Conservation (phyloP, 2,329 filamentous ascomycete genomes). For the Fusarium humuli region DNA sequence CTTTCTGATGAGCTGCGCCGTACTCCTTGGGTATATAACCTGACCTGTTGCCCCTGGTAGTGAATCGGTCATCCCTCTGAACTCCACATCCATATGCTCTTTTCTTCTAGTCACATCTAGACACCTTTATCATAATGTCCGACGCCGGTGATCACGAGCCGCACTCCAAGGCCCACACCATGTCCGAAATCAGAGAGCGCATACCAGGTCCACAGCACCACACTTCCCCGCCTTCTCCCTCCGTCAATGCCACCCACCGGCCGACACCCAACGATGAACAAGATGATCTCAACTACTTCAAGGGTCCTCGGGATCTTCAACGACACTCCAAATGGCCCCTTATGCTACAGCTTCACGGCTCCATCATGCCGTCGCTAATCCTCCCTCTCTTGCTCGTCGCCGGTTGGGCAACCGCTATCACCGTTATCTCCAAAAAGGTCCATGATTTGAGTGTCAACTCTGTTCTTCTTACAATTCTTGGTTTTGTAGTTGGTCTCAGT, state of each 20-base stretch:
- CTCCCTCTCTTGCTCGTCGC: conserved; percentile 73
- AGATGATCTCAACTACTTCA: conserved; percentile 68
- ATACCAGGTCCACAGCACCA: neutral
- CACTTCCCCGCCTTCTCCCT: neutral
- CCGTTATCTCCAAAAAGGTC: conserved; percentile 63
- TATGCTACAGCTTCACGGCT: conserved; percentile 80
- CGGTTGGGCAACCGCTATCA: conserved; percentile 74
- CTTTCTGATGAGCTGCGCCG: neutral
- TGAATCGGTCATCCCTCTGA: no score
- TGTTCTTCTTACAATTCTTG: conserved; percentile 76
- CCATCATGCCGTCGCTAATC: conserved; percentile 79
- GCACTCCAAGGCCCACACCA: neutral
- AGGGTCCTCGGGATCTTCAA: conserved; percentile 74
- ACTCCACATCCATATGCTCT: neutral
- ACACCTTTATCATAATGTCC: neutral
- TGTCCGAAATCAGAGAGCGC: neutral
- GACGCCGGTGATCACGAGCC: neutral
- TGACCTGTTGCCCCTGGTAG: neutral
- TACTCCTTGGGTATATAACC: neutral
- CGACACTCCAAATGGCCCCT: conserved; percentile 81
- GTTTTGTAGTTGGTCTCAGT: conserved; percentile 83
- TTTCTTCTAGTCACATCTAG: neutral
- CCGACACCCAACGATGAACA: neutral
- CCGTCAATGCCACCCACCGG: neutral
- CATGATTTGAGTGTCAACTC: conserved; percentile 53